Evolutionary conservation across 148 eudicot species (phyloP), one percentile per base, ranked within the genome.

Genomic region (Vaccinium corymbosum): DNA sequence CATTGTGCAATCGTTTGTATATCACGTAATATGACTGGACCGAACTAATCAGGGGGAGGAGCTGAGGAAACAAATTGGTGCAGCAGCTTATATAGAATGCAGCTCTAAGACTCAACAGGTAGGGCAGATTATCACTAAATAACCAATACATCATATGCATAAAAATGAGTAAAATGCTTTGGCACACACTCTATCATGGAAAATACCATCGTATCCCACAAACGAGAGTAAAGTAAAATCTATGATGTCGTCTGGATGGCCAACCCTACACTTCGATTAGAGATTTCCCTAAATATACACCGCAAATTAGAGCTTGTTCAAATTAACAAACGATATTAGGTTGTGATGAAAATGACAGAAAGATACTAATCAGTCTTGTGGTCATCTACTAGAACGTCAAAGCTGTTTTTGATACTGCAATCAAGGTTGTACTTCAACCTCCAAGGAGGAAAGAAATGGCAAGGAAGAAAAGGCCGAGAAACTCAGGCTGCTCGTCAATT

Each of bases 21-120:
- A 46, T 70, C 35, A 80, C 4, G 6, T 22, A 48, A 73, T 35
- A 46, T 66, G 50, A 68, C 38, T 82, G 25, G 77, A 35, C 59
- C 56, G n/a, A 62, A 72, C 64, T 13, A 11, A 76, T 32, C 82
- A 93, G 99, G 99, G 99, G 32, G 99, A 97, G 88, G 99, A 97
- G 86, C 89, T 97, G 82, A 89, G 99, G 87, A 94, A 94, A 87
- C 99, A 95, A 89, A 95, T 97, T 82, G 99, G 99, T 57, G 99
- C 97, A 74, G 95, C 98, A 29, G 94, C 98, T 84, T 97, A 97
- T 62, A 90, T 97, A 82, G 99, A 97, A 81, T 97, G 99, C 92
- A 97, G 99, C 89, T 97, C 99, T 7, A 94, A 93, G 89, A 94
- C 99, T 80, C 99, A 97, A 86, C 99, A 97, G 98, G 99, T 94